Evolutionary conservation across 1,284 basidiomycete species (phyloP), one percentile per base, ranked within the genome.

Genomic region (Austroboletus niveus): DNA sequence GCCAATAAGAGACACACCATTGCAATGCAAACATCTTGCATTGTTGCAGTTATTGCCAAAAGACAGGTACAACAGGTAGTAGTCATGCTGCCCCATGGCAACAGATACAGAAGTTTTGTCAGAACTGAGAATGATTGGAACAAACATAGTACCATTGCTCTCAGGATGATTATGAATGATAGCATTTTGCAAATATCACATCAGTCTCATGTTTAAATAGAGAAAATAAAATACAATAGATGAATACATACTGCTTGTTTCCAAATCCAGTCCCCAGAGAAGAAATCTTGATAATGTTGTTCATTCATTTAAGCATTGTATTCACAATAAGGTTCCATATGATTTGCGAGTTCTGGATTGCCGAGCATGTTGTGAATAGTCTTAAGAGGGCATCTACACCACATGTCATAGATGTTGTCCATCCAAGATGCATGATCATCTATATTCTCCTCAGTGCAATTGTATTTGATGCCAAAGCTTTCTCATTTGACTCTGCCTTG

Each of bases 381-480:
- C 32, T 34, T 9, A 3, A 4, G 32, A 14, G 32, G 32, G 14
- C 32, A 34, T 10, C 32, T 9, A 34, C 6, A 34, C 5, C 32
- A 34, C 3, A 34, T 14, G 9, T 34, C 14, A 14, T 34, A 34
- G 9, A 10, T 14, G 3, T 34, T 14, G 14, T 34, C 32, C 32
- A 34, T 34, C 32, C 32, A 34, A 4, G 32, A 5, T 34, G 32
- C 10, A 14, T 12, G 5, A 36, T n/a, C 6, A 3, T 36, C 12
- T 2, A 14, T 10, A 36, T 34, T 5, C 14, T 14, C 32, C 7
- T 36, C 15, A n/a, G 35, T 4, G 4, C 22, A 8, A 3, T 36
- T n/a, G n/a, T 87, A 3, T 84, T 85, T 57, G 82, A 87, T 64
- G 82, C 22, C 40, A 24, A 56, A 48, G 17, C n/a, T 43, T 10